These are phyloP conservation scores for Rehmannia glutinosa DNA, from an alignment of 257 asterid genomes.

Conservation along the genomic window DNA sequence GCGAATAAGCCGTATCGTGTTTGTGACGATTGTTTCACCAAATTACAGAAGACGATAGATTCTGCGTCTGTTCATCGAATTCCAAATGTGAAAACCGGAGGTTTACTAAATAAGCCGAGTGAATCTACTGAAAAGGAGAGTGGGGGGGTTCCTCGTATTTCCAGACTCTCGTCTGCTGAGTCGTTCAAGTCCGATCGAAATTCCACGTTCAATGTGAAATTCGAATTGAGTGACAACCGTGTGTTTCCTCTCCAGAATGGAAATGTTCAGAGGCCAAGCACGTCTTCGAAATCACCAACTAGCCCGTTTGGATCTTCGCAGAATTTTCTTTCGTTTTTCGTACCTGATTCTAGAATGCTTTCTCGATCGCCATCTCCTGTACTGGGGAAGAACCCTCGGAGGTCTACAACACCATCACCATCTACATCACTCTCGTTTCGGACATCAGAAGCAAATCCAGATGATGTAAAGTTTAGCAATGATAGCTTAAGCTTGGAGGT, in stretches of 20 bases:
- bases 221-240: slow-evolving; percentile 32
- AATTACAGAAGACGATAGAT: slow-evolving; percentile 50
- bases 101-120: slow-evolving; percentile 25
- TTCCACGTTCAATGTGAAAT: slow-evolving; percentile 22
- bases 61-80: slow-evolving; percentile 28
- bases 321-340: slow-evolving; percentile 33
- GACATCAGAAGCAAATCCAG: slow-evolving; percentile 35
- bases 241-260: slow-evolving; percentile 42
- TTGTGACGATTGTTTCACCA: slow-evolving; percentile 81
- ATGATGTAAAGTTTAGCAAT: slow-evolving; percentile 34
- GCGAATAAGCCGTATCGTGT: slow-evolving; percentile 78
- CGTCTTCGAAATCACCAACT: slow-evolving; percentile 50
- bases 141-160: slow-evolving; percentile 30
- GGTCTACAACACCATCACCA: slow-evolving; percentile 29
- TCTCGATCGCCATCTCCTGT: slow-evolving; percentile 63
- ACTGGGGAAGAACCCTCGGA: slow-evolving; percentile 41
- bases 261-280: slow-evolving; percentile 39
- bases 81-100: slow-evolving; percentile 38
- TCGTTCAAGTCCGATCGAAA: slow-evolving; percentile 56
- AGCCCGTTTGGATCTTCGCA: slow-evolving; percentile 35
- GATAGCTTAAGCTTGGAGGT: slow-evolving; percentile 51
- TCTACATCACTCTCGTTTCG: slow-evolving; percentile 25
- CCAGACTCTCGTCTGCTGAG: slow-evolving; percentile 57
- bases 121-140: slow-evolving; percentile 49
- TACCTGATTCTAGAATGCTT: slow-evolving; percentile 44